These are phyloP conservation scores for Phytophthora constricta DNA, from an alignment of 352 stramenopile species.

Conservation along the genomic window DNA sequence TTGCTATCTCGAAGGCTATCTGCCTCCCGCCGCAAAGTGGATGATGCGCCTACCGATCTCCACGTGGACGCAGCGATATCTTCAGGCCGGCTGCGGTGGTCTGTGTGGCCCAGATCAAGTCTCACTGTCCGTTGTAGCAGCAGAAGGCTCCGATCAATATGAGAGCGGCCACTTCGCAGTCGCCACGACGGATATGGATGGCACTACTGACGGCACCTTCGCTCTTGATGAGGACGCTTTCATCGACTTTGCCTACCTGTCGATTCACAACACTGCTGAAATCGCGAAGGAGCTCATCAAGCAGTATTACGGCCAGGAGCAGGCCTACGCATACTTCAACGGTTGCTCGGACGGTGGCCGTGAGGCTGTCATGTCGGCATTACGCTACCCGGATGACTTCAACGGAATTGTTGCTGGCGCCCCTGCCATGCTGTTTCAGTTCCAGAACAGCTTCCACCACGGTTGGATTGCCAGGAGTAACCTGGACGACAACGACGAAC, in stretches of 20 bases:
- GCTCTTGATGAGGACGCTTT: constrained; percentile 12
- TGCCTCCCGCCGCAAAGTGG: constrained; percentile 27
- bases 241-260: constrained; percentile 29
- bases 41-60: constrained; percentile 41
- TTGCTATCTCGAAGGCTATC: constrained; percentile 36
- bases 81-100: constrained; percentile 48
- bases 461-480: constrained; percentile 24
- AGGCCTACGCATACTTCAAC: constrained; percentile 35
- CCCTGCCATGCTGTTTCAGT: constrained; percentile 22
- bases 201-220: constrained; percentile 25
- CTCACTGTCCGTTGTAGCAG: constrained; percentile 12
- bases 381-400: constrained; percentile 32
- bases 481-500: background rate
- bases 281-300: constrained; percentile 33
- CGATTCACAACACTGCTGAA: constrained; percentile 23
- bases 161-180: constrained; percentile 23
- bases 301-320: constrained; percentile 31
- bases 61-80: constrained; percentile 55
- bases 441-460: constrained; percentile 35
- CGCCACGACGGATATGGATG: constrained; percentile 28
- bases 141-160: constrained; percentile 6
- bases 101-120: constrained; percentile 50
- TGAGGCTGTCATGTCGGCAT: constrained; percentile 30
- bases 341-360: constrained; percentile 32
- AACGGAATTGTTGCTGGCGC: constrained; percentile 31